Conservation (phyloP, 306 rosid genomes). For the Alnus glutinosa region DNA sequence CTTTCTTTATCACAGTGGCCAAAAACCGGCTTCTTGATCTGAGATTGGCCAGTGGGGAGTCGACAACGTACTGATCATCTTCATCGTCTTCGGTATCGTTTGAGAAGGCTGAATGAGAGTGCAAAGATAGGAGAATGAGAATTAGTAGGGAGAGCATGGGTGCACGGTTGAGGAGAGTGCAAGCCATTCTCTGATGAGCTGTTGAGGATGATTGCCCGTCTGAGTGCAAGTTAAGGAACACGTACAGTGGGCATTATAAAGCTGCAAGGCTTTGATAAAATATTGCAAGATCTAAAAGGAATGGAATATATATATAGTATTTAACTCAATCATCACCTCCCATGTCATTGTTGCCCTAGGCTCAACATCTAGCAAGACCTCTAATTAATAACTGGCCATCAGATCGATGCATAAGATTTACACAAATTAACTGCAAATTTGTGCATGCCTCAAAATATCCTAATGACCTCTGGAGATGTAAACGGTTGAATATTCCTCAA, state of each 20-base stretch:
- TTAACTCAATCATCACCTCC: too few species aligned
- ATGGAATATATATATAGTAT: too few species aligned
- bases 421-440: too few species aligned
- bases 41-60: slow-evolving; percentile 27
- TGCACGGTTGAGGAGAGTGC: slow-evolving; percentile 24
- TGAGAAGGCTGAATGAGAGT: slow-evolving; percentile 35
- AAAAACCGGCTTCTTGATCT: slow-evolving; percentile 56
- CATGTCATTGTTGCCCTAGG: too few species aligned
- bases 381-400: too few species aligned
- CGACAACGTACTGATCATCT: slow-evolving; percentile 36
- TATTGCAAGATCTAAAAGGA: slow-evolving; percentile 29
- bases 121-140: slow-evolving; percentile 9
- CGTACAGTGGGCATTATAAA: not conserved
- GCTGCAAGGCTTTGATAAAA: slow-evolving; percentile 25
- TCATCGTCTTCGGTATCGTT: slow-evolving; percentile 22
- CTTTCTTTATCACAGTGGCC: slow-evolving; percentile 50
- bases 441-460: too few species aligned
- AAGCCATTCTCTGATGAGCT: not conserved
- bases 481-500: too few species aligned
- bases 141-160: slow-evolving; percentile 43
- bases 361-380: too few species aligned
- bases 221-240: not conserved
- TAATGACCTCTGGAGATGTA: too few species aligned
- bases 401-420: too few species aligned
- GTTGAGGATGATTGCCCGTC: not conserved